phyloP scores from a whole-genome alignment of 768 basidiomycete species.

The Boletus patriciae region DNA sequence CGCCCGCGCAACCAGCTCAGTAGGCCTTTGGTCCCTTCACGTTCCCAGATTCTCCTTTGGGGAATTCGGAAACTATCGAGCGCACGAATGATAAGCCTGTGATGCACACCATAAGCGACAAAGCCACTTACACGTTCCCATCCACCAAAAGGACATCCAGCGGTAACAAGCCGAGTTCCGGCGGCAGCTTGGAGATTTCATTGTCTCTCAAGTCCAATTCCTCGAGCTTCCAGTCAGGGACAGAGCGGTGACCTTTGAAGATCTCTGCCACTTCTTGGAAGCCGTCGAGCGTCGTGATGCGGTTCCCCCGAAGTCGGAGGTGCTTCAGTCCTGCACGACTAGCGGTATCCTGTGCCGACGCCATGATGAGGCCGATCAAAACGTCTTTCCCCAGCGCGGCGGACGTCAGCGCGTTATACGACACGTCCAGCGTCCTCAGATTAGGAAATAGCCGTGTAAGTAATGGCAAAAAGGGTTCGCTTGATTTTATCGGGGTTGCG shows the following conservation, averaged over 20 bases:
- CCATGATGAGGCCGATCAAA: conserved; percentile 53
- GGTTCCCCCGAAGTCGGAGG: conserved; percentile 69
- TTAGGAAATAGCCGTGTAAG: conserved; percentile 69
- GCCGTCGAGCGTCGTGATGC: conserved; percentile 58
- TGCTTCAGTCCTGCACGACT: conserved; percentile 58
- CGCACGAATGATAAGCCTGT: neutral
- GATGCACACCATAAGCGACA: neutral
- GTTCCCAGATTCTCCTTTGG: conserved; percentile 78
- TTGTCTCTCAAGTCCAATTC: conserved; percentile 84
- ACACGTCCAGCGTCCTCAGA: conserved; percentile 66
- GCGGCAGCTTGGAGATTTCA: conserved; percentile 65
- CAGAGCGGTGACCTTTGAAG: conserved; percentile 64
- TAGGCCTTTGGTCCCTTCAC: conserved; percentile 81
- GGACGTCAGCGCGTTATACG: conserved; percentile 69
- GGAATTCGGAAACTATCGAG: conserved; percentile 72
- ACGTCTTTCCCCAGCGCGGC: conserved; percentile 48
- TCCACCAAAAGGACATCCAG: conserved; percentile 83
- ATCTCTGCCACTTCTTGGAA: conserved; percentile 59
- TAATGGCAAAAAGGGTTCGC: conserved; percentile 56
- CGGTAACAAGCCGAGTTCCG: conserved; percentile 72
- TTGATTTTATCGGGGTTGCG: conserved; percentile 44
- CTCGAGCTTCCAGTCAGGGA: conserved; percentile 72
- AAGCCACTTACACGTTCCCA: conserved; percentile 68
- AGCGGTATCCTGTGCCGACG: conserved; percentile 30
- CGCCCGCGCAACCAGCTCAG: conserved; percentile 77